Percentiles rank a stretch among this genome's conserved stretches.
Conservation (phyloP, 352 stramenopile genomes). For the Phytopythium aichiense region DNA sequence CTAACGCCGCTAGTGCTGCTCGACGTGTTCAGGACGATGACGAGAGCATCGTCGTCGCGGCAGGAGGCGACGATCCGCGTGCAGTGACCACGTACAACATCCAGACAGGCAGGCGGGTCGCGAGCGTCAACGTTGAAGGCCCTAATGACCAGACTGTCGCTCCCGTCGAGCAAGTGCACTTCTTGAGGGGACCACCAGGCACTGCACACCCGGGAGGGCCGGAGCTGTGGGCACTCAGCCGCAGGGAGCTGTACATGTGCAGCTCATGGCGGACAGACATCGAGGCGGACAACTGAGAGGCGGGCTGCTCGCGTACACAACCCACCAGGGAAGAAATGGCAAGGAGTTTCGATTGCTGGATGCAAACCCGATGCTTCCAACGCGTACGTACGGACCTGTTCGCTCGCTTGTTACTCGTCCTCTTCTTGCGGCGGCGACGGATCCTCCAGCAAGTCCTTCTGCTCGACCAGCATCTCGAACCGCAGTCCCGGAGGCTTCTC, state of each 20-base stretch:
- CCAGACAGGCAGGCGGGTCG: conserved; percentile 11
- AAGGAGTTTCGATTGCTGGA: neutral
- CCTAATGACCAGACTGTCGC: neutral
- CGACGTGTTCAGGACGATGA: conserved; percentile 8
- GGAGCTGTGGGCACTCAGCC: conserved; percentile 39
- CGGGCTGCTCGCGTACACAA: neutral
- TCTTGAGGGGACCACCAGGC: conserved; percentile 10
- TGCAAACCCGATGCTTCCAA: neutral
- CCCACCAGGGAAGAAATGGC: neutral
- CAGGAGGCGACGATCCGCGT: conserved; percentile 13
- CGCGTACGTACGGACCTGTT: neutral
- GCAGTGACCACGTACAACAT: conserved; percentile 30
- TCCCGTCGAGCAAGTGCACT: conserved; percentile 34
- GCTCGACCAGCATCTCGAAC: conserved; percentile 57
- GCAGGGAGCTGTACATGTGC: conserved; percentile 33
- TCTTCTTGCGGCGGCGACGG: conserved; percentile 61
- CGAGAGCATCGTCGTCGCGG: conserved; percentile 36
- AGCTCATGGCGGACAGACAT: conserved; percentile 10
- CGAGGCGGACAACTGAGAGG: neutral
- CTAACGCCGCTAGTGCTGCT: neutral
- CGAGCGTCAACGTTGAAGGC: neutral
- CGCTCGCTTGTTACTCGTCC: conserved; percentile 14
- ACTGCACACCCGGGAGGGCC: conserved; percentile 14
- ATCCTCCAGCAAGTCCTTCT: conserved; percentile 77
- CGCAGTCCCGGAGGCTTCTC: conserved; percentile 20